These are phyloP conservation scores for Coemansia sp. DNA, from an alignment of 192 early-diverging fungal genomes.

Conservation along the genomic window DNA sequence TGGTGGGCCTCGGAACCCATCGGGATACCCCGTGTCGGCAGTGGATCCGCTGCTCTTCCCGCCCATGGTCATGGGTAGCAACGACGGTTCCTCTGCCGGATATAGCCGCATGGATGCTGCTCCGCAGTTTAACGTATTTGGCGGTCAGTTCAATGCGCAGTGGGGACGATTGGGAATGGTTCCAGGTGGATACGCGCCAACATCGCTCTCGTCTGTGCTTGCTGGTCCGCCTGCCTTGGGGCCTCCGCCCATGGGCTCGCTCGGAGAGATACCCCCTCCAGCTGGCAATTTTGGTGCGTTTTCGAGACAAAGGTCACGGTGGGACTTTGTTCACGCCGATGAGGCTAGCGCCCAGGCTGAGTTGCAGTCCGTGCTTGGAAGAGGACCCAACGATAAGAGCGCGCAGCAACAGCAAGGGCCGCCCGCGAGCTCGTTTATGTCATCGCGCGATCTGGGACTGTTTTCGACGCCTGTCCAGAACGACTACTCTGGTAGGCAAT, in stretches of 20 bases:
- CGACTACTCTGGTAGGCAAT: slow-evolving; percentile 18
- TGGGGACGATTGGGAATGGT: slow-evolving; percentile 17
- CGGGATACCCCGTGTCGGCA: slow-evolving; percentile 21
- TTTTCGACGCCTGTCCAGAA: slow-evolving; percentile 37
- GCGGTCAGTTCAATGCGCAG: slow-evolving; percentile 10
- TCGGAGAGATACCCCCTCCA: slow-evolving; percentile 2
- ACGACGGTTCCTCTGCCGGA: not conserved
- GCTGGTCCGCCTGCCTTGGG: slow-evolving; percentile 4
- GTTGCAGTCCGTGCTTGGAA: slow-evolving; percentile 45
- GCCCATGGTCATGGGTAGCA: slow-evolving; percentile 15
- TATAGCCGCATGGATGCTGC: slow-evolving; percentile 6
- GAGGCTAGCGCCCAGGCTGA: slow-evolving; percentile 50
- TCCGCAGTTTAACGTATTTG: slow-evolving; percentile 25
- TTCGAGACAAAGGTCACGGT: slow-evolving; percentile 36
- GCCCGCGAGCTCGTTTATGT: slow-evolving; percentile 15
- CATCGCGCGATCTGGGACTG: slow-evolving; percentile 48
- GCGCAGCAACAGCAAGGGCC: not conserved
- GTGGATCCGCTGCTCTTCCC: slow-evolving; percentile 45
- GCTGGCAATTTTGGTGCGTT: slow-evolving; percentile 5
- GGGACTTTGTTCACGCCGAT: slow-evolving; percentile 42
- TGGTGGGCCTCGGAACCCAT: slow-evolving; percentile 2
- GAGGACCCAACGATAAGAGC: slow-evolving; percentile 2
- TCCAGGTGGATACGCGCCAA: slow-evolving; percentile 14
- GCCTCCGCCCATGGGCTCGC: not conserved
- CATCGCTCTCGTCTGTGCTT: slow-evolving; percentile 21